phyloP scores from a whole-genome alignment of 1,284 basidiomycete genomes.

The Meripilus lineatus region DNA sequence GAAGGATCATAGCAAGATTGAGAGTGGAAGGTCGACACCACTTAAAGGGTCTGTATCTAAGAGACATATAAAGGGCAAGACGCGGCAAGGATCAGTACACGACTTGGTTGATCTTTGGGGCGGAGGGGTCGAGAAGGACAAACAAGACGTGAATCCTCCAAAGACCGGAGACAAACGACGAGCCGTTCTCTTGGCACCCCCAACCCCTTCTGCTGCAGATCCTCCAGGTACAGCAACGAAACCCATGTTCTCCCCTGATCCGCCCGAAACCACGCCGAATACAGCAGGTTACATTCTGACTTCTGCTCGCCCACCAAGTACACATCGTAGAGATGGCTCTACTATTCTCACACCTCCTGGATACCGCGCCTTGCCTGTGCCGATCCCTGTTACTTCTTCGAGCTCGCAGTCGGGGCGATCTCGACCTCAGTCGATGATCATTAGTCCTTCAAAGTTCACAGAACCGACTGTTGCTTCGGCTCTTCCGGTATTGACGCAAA shows the following conservation, averaged over 20 bases:
- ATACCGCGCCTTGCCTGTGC: conserved; percentile 9
- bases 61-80: conserved; percentile 30
- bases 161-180: conserved; percentile 20
- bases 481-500: conserved; percentile 35
- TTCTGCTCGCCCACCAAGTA: conserved; percentile 18
- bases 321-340: conserved; percentile 20
- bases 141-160: conserved; percentile 7
- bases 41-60: not conserved
- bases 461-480: conserved; percentile 26
- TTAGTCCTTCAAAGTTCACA: conserved; percentile 53
- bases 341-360: conserved; percentile 11
- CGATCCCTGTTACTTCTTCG: conserved; percentile 15
- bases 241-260: conserved; percentile 18
- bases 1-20: conserved; percentile 2
- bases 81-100: conserved; percentile 73
- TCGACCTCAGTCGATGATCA: conserved; percentile 73
- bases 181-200: conserved; percentile 21
- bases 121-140: conserved; percentile 36
- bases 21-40: not conserved
- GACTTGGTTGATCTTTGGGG: conserved; percentile 75
- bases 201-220: conserved; percentile 17
- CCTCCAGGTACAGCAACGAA: conserved; percentile 15
- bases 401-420: conserved; percentile 19
- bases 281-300: conserved; percentile 12
- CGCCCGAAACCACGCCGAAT: conserved; percentile 11